Conservation (phyloP, 495 filamentous ascomycete species). For the Extremus antarcticus region DNA sequence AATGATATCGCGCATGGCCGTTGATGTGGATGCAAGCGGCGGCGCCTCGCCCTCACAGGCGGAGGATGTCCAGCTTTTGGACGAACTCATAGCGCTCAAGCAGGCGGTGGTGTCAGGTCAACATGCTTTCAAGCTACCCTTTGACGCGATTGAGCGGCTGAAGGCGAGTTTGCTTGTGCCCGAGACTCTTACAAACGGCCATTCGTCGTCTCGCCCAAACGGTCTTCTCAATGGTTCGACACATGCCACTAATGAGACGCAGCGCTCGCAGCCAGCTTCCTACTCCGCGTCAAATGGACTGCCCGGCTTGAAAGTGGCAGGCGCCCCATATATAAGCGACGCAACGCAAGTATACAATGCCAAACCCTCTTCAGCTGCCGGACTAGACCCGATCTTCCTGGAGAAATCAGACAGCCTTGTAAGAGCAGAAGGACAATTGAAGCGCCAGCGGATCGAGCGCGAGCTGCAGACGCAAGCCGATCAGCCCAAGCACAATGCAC, state of each 20-base stretch:
- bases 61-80: slow-evolving; percentile 38
- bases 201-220: background rate
- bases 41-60: slow-evolving; percentile 14
- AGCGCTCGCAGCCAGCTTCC: background rate
- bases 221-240: slow-evolving; percentile 2
- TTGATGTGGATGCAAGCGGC: slow-evolving; percentile 16
- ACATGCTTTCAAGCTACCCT: slow-evolving; percentile 58
- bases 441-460: slow-evolving; percentile 70
- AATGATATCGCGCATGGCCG: background rate
- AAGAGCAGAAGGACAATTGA: slow-evolving; percentile 69
- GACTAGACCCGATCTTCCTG: slow-evolving; percentile 68
- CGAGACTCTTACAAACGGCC: background rate
- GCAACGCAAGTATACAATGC: slow-evolving; percentile 9
- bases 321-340: background rate
- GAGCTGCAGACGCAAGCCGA: slow-evolving; percentile 64
- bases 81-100: slow-evolving; percentile 63
- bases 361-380: slow-evolving; percentile 23
- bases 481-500: slow-evolving; percentile 45
- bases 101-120: slow-evolving; percentile 69
- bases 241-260: slow-evolving; percentile 9
- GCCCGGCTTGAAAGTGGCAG: background rate
- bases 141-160: slow-evolving; percentile 45
- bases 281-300: slow-evolving; percentile 1
- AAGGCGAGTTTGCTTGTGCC: background rate
- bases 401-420: slow-evolving; percentile 76